A percentile compares a stretch with the other conserved stretches of the same genome.
phyloP scores from a whole-genome alignment of 164 flowering plant species.

The Magnolia sinica region DNA sequence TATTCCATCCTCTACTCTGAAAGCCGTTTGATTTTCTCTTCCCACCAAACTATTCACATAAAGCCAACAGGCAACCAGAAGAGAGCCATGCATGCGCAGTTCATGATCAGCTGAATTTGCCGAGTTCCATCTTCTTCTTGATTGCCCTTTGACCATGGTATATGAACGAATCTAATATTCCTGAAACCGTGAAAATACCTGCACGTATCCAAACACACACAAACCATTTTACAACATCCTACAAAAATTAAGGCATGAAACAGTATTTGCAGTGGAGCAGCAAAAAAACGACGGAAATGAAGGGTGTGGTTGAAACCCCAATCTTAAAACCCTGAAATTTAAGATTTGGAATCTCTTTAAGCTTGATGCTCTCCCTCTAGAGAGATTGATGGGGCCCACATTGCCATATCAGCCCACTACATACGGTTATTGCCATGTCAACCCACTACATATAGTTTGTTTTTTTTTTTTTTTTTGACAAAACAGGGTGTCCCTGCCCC shows the following conservation, averaged over 20 bases:
- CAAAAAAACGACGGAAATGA: not conserved
- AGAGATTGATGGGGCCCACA: no score
- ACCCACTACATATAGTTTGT: no score
- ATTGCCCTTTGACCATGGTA: constrained; percentile 62
- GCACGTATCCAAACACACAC: constrained; percentile 8
- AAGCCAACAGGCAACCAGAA: not conserved
- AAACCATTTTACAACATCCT: not conserved
- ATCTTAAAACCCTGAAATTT: not conserved
- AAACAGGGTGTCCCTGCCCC: no score
- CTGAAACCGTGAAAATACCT: constrained; percentile 71
- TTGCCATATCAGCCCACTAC: no score
- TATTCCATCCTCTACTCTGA: not conserved
- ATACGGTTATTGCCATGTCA: no score
- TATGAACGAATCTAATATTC: constrained; percentile 62
- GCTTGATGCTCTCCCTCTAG: not conserved
- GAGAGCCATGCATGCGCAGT: not conserved
- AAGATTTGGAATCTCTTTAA: not conserved
- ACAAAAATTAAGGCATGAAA: not conserved
- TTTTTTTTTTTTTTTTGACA: no score
- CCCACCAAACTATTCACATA: not conserved
- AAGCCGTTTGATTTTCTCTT: not conserved
- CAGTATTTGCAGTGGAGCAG: not conserved
- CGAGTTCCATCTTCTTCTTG: constrained; percentile 59
- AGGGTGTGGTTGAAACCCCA: no score
- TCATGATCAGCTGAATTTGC: constrained; percentile 34